These are phyloP conservation scores for Ogataea hybrid DNA, from an alignment of 1,139 yeast genomes.

Conservation along the genomic window DNA sequence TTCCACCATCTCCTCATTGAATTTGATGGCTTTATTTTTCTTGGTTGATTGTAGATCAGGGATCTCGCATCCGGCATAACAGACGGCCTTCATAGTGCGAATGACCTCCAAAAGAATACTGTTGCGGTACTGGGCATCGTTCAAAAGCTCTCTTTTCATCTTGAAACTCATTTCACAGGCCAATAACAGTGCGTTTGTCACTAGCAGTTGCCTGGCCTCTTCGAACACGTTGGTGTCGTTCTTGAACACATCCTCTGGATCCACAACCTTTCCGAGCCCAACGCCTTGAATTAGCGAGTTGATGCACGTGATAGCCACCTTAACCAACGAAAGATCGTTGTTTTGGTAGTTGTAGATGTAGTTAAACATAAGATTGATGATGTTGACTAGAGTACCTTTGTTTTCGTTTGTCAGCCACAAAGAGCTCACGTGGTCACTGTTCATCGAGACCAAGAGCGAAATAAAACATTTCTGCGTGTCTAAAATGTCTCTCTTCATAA, in stretches of 20 bases:
- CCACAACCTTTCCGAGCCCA: slow-evolving; percentile 67
- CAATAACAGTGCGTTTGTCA: slow-evolving; percentile 65
- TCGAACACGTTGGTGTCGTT: slow-evolving; percentile 36
- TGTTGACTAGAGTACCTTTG: slow-evolving; percentile 56
- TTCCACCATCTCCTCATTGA: slow-evolving; percentile 29
- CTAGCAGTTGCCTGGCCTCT: slow-evolving; percentile 56
- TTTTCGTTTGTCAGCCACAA: slow-evolving; percentile 70
- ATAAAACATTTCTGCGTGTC: slow-evolving; percentile 68
- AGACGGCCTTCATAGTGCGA: slow-evolving; percentile 63
- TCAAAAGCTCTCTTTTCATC: slow-evolving; percentile 58
- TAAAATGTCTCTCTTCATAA: slow-evolving; percentile 57
- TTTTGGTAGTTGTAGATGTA: slow-evolving; percentile 52
- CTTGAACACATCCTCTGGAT: slow-evolving; percentile 42
- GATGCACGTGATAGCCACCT: slow-evolving; percentile 67
- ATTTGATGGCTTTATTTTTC: slow-evolving; percentile 26
- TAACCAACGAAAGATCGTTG: slow-evolving; percentile 47
- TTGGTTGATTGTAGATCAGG: slow-evolving; percentile 28
- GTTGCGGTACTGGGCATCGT: slow-evolving; percentile 76
- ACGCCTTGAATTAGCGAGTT: slow-evolving; percentile 63
- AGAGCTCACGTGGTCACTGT: slow-evolving; percentile 77
- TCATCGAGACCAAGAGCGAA: slow-evolving; percentile 63
- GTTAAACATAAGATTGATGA: slow-evolving; percentile 64
- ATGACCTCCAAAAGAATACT: slow-evolving; percentile 71
- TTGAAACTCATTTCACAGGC: slow-evolving; percentile 81
- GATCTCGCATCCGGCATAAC: slow-evolving; percentile 32